Evolutionary conservation across 768 basidiomycete genomes (phyloP).

Genomic region (Albatrellus ellisii): DNA sequence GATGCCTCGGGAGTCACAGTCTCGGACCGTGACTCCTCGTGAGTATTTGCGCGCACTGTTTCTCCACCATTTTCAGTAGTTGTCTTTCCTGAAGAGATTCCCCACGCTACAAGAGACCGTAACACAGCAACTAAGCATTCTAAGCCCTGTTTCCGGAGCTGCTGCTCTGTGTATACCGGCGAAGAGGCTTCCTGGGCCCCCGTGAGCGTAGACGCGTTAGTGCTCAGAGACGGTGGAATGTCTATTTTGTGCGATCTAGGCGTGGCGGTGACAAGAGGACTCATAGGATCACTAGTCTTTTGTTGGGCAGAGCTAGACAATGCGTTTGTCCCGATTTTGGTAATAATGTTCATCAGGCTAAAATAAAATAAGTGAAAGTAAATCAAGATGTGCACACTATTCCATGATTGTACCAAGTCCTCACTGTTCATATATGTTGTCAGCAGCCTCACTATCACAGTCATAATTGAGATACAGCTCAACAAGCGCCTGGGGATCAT

Average conservation of each 20-base stretch:
- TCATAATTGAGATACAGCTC: conserved; percentile 99
- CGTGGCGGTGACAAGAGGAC: conserved; percentile 45
- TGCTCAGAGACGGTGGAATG: conserved; percentile 52
- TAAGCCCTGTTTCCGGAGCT: conserved; percentile 83
- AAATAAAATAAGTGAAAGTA: conserved; percentile 5
- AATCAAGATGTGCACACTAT: background rate
- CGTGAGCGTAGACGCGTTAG: conserved; percentile 49
- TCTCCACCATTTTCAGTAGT: conserved; percentile 23
- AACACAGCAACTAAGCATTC: conserved; percentile 86
- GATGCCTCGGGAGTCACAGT: conserved; percentile 43
- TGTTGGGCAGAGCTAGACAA: conserved; percentile 24
- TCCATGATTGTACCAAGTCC: conserved; percentile 16
- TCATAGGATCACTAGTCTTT: conserved; percentile 42
- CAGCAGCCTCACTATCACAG: conserved; percentile 86
- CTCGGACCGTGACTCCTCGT: conserved; percentile 42
- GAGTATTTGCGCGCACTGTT: conserved; percentile 26
- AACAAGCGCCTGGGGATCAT: conserved; percentile 94
- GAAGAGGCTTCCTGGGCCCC: conserved; percentile 55
- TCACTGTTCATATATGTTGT: conserved; percentile 96
- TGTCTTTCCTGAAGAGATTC: conserved; percentile 32
- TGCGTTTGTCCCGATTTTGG: conserved; percentile 68
- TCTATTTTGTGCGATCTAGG: conserved; percentile 25
- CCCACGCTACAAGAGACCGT: conserved; percentile 87
- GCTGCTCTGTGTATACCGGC: conserved; percentile 66
- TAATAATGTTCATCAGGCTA: conserved; percentile 90